phyloP scores from a whole-genome alignment of 495 filamentous ascomycete genomes.

The Penicillium waksmanii region DNA sequence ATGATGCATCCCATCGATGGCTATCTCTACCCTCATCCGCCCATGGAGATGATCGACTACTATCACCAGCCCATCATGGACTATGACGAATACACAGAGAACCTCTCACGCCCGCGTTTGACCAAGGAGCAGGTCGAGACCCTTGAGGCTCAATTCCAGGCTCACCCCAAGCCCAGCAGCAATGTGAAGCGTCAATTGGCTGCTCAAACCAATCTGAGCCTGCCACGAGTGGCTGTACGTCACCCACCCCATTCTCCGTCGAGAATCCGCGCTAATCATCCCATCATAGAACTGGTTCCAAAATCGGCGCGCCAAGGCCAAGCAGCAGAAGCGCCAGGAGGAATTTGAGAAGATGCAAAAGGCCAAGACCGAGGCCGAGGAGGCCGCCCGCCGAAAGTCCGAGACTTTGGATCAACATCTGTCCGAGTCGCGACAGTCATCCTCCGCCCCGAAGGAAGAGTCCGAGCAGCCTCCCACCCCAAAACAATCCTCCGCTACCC shows the following conservation, averaged over 20 bases:
- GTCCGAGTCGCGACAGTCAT: conserved; percentile 29
- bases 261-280: conserved; percentile 16
- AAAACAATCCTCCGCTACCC: conserved; percentile 31
- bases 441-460: conserved; percentile 30
- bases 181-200: conserved; percentile 75
- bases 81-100: conserved; percentile 55
- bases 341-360: conserved; percentile 63
- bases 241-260: background rate
- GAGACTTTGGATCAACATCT: conserved; percentile 28
- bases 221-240: conserved; percentile 77
- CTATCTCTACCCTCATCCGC: conserved; percentile 46
- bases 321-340: conserved; percentile 73
- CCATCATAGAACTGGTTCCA: conserved; percentile 83
- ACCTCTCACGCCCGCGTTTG: conserved; percentile 64
- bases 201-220: conserved; percentile 69
- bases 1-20: conserved; percentile 52
- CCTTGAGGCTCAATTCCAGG: conserved; percentile 72
- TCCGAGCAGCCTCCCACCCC: conserved; percentile 36
- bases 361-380: conserved; percentile 53
- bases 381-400: conserved; percentile 42
- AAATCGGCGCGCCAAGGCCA: conserved; percentile 82
- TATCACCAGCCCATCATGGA: conserved; percentile 55
- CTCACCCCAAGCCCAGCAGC: conserved; percentile 78
- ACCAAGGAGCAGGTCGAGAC: conserved; percentile 83
- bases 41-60: conserved; percentile 52